These are phyloP conservation scores for Thelonectria rubi DNA, from an alignment of 2,329 filamentous ascomycete species.

Conservation along the genomic window DNA sequence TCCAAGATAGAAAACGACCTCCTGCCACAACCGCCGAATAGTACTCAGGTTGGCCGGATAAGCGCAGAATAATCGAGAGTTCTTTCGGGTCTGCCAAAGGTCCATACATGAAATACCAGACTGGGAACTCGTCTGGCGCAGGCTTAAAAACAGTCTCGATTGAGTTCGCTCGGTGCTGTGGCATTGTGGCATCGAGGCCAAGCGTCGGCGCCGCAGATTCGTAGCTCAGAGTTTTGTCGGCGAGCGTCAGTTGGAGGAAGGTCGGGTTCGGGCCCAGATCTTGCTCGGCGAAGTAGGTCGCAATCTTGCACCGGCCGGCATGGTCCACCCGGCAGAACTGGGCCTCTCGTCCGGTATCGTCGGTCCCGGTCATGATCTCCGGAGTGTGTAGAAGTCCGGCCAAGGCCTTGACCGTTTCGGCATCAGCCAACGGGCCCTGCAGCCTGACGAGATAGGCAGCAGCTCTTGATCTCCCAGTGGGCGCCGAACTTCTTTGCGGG, in stretches of 20 bases:
- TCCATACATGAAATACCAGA: conserved; percentile 28
- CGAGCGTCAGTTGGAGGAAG: conserved; percentile 25
- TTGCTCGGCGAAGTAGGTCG: conserved; percentile 17
- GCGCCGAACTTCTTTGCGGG: neutral
- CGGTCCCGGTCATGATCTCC: conserved; percentile 23
- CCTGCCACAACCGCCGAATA: conserved; percentile 6
- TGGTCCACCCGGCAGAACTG: conserved; percentile 23
- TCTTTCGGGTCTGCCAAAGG: conserved; percentile 16
- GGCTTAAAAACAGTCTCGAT: conserved; percentile 5
- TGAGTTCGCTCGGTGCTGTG: conserved; percentile 18
- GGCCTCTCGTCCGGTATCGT: conserved; percentile 17
- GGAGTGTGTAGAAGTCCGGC: conserved; percentile 11
- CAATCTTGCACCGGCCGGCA: conserved; percentile 11
- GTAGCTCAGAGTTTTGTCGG: conserved; percentile 18
- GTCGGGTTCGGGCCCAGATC: conserved; percentile 2
- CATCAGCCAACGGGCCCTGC: conserved; percentile 9
- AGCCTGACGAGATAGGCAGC: conserved; percentile 24
- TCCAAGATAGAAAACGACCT: conserved; percentile 17
- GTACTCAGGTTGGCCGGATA: conserved; percentile 7
- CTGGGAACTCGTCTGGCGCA: conserved; percentile 20
- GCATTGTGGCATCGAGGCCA: conserved; percentile 20
- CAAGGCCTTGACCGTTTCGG: conserved; percentile 11
- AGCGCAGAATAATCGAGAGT: conserved; percentile 12
- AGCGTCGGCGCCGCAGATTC: conserved; percentile 8
- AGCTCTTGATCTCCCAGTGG: neutral